Evolutionary conservation across 768 basidiomycete species (phyloP).

Genomic region (Kwoniella pini): DNA sequence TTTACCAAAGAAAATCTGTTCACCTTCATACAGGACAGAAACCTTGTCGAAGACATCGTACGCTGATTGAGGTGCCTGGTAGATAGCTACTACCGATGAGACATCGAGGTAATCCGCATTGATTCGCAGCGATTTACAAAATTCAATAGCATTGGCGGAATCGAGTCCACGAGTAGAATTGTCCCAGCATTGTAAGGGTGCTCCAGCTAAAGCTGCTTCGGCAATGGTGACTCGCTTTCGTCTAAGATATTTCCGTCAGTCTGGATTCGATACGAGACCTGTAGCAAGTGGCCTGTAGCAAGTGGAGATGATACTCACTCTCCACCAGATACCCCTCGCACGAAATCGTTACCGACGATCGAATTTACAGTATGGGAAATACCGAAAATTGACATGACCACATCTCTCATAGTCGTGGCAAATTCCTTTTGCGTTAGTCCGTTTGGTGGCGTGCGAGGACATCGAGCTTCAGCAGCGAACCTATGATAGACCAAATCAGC

Average conservation of each 20-base stretch:
- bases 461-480: slow-evolving; percentile 44
- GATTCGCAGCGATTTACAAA: slow-evolving; percentile 57
- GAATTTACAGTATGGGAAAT: slow-evolving; percentile 71
- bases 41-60: slow-evolving; percentile 61
- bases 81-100: slow-evolving; percentile 59
- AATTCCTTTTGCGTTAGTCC: slow-evolving; percentile 54
- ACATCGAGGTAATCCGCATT: slow-evolving; percentile 57
- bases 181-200: slow-evolving; percentile 72
- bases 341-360: slow-evolving; percentile 73
- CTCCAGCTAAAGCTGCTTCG: slow-evolving; percentile 72
- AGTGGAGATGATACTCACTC: slow-evolving; percentile 44
- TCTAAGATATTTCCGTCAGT: no score
- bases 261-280: no score
- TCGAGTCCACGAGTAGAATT: slow-evolving; percentile 58
- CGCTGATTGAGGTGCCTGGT: slow-evolving; percentile 57
- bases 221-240: slow-evolving; percentile 76
- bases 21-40: slow-evolving; percentile 59
- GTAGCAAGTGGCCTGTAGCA: no score
- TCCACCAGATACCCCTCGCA: slow-evolving; percentile 61
- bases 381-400: slow-evolving; percentile 71
- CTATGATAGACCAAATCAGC: no score
- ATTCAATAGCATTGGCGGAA: slow-evolving; percentile 59
- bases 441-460: slow-evolving; percentile 54
- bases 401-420: slow-evolving; percentile 58
- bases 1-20: slow-evolving; percentile 60